phyloP scores from a whole-genome alignment of 2,329 filamentous ascomycete genomes.

The Exophiala alcalophila region DNA sequence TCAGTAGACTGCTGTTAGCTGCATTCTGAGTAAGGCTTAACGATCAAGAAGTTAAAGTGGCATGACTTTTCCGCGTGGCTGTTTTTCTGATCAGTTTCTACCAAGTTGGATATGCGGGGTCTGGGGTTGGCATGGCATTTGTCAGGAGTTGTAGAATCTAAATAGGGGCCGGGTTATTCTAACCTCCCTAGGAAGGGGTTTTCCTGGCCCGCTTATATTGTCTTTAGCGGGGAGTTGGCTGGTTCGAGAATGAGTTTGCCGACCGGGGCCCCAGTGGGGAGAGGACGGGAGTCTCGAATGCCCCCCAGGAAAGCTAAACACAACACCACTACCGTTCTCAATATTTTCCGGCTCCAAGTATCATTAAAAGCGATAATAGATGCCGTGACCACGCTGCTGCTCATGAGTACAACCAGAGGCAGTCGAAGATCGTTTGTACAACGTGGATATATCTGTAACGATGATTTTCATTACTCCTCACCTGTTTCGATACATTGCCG shows the following conservation, averaged over 20 bases:
- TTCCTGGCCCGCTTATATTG: neutral
- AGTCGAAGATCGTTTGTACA: too few species aligned
- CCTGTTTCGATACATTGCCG: neutral
- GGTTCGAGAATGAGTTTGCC: neutral
- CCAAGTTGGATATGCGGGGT: too few species aligned
- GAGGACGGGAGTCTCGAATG: neutral
- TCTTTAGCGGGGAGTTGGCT: neutral
- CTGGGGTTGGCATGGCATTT: too few species aligned
- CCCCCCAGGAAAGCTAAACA: neutral
- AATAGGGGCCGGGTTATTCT: slow-evolving; percentile 11
- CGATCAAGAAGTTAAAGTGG: too few species aligned
- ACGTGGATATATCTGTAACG: neutral
- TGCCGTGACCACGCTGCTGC: neutral
- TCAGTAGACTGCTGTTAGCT: too few species aligned
- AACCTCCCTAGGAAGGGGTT: slow-evolving; percentile 2
- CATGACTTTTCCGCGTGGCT: too few species aligned
- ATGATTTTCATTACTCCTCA: neutral
- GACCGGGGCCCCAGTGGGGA: neutral
- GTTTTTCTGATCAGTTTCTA: too few species aligned
- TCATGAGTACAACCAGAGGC: too few species aligned
- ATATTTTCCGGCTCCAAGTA: neutral
- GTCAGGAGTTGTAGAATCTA: too few species aligned
- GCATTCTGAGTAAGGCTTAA: too few species aligned
- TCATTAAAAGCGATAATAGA: neutral
- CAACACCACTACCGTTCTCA: neutral